Base-by-base conservation (phyloP, 306 rosid genomes). In the Spatholobus suberectus region DNA sequence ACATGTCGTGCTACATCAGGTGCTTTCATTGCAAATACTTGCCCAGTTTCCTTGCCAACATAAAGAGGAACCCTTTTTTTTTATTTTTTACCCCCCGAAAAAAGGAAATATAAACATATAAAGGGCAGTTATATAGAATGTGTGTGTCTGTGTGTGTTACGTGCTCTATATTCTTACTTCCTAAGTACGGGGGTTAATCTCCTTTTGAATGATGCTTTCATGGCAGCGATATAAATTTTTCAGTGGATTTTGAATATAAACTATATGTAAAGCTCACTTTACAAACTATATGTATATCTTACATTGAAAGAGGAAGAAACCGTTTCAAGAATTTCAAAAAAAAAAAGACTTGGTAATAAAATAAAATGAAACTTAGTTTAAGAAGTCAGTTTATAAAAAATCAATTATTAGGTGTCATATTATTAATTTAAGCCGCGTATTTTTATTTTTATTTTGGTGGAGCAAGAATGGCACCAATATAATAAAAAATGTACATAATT, bases 11-110 rank as follows among this genome's bases (percentile, higher is more conserved):
- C 73, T 21, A 78, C 23, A 10, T 46, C 66, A 11, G 4, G 0
- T 21, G 20, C 79, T 47, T 68, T 68, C 20, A 84, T 84, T 72
- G 43, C 82, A 44, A 7, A 1, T 6, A 55, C 65, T 37, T 68
- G 9, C 20, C 38, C 21, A 6, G 1, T 77, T 29, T 27, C n/a
- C 18, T 34, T 73, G 0, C 17, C 49, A 20, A 5, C 20, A 73
- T 32, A 18, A 27, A 47, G 2, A 8, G n/a, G 7, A 47, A 11
- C 1, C 32, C 15, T 63, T 63, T 32, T 54, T 5, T 0, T 5
- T 23, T 26, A 6, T 13, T 6, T 14, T 46, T 46, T 46, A 54
- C 0, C 37, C 37, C 63, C 66, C n/a, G 18, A 26, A 1, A 29
- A 26, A 0, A 61, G 0, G 14, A 21, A 9, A 0, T 21, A 21